Evolutionary conservation across 495 filamentous ascomycete species (phyloP).

Genomic region (Haplographium delicatum): DNA sequence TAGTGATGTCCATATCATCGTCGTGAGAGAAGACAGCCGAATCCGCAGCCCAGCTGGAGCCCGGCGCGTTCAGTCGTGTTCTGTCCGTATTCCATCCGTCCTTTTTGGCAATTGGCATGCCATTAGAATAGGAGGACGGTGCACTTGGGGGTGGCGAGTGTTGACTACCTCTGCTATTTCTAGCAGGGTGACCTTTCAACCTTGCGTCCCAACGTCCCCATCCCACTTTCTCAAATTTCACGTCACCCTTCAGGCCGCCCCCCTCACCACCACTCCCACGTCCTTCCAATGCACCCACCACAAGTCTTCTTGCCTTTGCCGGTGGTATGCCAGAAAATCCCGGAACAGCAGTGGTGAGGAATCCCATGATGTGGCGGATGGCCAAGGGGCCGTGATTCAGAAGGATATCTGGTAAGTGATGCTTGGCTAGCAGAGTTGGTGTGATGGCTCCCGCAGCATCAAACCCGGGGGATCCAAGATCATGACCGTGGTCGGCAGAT

Average conservation of each 20-base stretch:
- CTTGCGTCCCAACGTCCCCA: conserved; percentile 96
- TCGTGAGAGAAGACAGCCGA: conserved; percentile 71
- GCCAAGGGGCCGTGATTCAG: conserved; percentile 84
- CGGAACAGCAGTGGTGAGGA: conserved; percentile 86
- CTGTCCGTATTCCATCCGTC: conserved; percentile 40
- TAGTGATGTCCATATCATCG: conserved; percentile 59
- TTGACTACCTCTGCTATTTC: conserved; percentile 38
- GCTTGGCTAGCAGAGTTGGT: conserved; percentile 77
- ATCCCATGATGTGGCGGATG: conserved; percentile 91
- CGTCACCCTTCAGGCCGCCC: conserved; percentile 63
- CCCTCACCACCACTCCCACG: conserved; percentile 58
- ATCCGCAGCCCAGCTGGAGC: conserved; percentile 60
- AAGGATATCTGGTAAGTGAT: conserved; percentile 87
- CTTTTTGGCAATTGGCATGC: conserved; percentile 61
- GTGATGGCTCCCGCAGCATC: conserved; percentile 83
- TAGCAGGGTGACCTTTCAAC: conserved; percentile 58
- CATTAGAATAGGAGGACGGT: conserved; percentile 49
- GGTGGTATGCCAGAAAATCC: conserved; percentile 89
- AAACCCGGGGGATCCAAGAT: conserved; percentile 44
- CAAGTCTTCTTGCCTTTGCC: conserved; percentile 82
- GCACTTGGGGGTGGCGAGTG: conserved; percentile 41
- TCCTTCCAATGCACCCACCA: conserved; percentile 78
- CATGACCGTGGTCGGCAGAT: conserved; percentile 31
- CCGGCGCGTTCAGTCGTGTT: conserved; percentile 44
- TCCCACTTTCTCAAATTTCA: conserved; percentile 92